A percentile compares a stretch with the other conserved stretches of the same genome.
phyloP scores from a whole-genome alignment of 2,329 filamentous ascomycete species.

The Phaeophleospora eucalypticola region DNA sequence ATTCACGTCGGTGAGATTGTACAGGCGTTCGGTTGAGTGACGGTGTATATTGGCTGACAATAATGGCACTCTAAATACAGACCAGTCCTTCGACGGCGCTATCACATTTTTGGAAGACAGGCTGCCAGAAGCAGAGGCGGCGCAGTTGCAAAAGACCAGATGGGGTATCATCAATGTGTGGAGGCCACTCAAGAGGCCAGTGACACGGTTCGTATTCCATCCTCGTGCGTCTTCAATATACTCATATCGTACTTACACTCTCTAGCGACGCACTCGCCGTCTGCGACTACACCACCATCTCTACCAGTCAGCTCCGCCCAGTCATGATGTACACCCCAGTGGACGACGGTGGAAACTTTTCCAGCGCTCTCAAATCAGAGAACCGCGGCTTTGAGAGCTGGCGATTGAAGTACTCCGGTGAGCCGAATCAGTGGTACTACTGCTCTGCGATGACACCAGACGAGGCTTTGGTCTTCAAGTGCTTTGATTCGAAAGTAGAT shows the following conservation, averaged over 20 bases:
- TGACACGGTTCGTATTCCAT: neutral
- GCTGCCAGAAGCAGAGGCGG: neutral
- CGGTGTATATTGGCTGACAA: too few relatives aligned
- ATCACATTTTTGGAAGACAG: neutral
- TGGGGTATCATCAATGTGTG: slow-evolving; percentile 1
- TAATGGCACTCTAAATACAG: too few relatives aligned
- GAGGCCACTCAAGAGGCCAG: neutral
- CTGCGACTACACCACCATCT: slow-evolving; percentile 5
- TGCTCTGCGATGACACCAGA: slow-evolving; percentile 59
- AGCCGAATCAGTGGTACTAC: slow-evolving; percentile 56
- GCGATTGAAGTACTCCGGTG: slow-evolving; percentile 34
- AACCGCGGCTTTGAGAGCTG: slow-evolving; percentile 25
- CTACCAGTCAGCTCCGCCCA: slow-evolving; percentile 1
- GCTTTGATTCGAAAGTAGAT: slow-evolving; percentile 53
- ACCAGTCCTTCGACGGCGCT: slow-evolving; percentile 8
- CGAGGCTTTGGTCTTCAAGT: slow-evolving; percentile 58
- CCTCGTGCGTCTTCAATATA: neutral
- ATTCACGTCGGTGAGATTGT: slow-evolving; percentile 3
- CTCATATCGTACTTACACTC: slow-evolving; percentile 4
- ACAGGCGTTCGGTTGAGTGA: too few relatives aligned
- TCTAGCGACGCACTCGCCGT: slow-evolving; percentile 5
- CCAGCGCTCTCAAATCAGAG: neutral
- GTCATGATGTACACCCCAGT: neutral
- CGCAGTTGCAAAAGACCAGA: neutral
- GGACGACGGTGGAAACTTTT: neutral